Percentiles rank a stretch among this genome's conserved stretches.
Conservation (phyloP, 352 stramenopile genomes). For the Phytopythium boreale region DNA sequence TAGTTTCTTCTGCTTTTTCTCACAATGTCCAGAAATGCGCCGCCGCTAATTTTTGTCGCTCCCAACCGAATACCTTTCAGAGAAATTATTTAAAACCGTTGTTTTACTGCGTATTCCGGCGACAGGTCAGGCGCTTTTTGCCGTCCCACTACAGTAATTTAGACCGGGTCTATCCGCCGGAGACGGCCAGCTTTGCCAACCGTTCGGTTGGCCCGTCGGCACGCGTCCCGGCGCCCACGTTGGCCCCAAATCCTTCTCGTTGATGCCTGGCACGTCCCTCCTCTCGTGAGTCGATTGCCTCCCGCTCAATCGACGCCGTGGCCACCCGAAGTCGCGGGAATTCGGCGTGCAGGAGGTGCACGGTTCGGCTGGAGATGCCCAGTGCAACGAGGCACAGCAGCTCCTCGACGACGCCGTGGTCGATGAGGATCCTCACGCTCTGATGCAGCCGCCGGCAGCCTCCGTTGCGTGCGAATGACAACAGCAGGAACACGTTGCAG, state of each 20-base stretch:
- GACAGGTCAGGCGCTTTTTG: too few relatives aligned
- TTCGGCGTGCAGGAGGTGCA: neutral
- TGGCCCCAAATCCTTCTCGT: neutral
- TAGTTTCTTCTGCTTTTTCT: too few relatives aligned
- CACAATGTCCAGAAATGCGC: too few relatives aligned
- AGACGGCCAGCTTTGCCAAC: neutral
- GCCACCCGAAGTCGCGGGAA: slow-evolving; percentile 1
- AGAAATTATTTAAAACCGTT: too few relatives aligned
- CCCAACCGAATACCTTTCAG: too few relatives aligned
- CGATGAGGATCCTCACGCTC: slow-evolving; percentile 4
- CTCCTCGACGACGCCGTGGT: slow-evolving; percentile 5
- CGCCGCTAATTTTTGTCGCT: too few relatives aligned
- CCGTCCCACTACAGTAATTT: too few relatives aligned
- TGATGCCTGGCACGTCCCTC: neutral
- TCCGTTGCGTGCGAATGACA: slow-evolving; percentile 7
- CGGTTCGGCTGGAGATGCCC: neutral
- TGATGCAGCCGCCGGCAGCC: neutral
- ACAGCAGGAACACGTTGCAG: slow-evolving; percentile 12
- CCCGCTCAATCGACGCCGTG: neutral
- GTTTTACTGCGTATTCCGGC: too few relatives aligned
- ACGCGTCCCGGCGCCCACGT: too few relatives aligned
- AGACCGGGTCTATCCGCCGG: neutral
- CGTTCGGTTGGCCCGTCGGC: neutral
- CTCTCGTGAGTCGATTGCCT: neutral
- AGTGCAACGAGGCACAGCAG: slow-evolving; percentile 1